Evolutionary conservation across 768 basidiomycete species (phyloP).

Genomic region (Lactarius tabidus): DNA sequence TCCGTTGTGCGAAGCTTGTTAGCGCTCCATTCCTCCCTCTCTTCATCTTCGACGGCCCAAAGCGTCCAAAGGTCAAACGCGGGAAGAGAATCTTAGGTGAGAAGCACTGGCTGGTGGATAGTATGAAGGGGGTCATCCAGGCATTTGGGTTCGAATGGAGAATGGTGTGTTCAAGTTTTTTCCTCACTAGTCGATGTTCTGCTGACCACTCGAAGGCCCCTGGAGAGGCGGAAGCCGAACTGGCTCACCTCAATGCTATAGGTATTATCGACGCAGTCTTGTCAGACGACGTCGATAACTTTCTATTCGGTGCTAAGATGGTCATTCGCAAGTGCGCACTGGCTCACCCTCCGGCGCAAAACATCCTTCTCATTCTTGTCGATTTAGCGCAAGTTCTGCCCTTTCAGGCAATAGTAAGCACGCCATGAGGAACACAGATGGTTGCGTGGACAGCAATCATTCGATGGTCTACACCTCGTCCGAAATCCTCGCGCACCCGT

Average conservation of each 20-base stretch:
- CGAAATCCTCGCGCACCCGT: conserved; percentile 42
- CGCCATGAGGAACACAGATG: conserved; percentile 58
- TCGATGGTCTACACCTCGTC: too few relatives aligned
- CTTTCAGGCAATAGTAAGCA: conserved; percentile 62
- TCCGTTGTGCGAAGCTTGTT: conserved; percentile 76
- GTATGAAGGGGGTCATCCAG: conserved; percentile 74
- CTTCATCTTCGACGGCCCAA: too few relatives aligned
- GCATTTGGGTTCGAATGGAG: conserved; percentile 82
- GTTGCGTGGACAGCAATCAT: conserved; percentile 70
- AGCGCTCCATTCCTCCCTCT: too few relatives aligned
- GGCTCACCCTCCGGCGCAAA: too few relatives aligned
- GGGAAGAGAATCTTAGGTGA: conserved; percentile 65
- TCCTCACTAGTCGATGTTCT: conserved; percentile 12
- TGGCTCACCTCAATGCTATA: too few relatives aligned
- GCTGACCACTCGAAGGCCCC: conserved; percentile 58
- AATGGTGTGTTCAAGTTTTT: conserved; percentile 29
- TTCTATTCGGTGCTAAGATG: too few relatives aligned
- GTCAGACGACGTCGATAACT: too few relatives aligned
- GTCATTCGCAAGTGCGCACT: too few relatives aligned
- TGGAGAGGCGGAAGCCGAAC: conserved; percentile 92
- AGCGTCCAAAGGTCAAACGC: conserved; percentile 76
- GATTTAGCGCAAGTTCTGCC: too few relatives aligned
- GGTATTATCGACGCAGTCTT: too few relatives aligned
- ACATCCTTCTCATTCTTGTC: too few relatives aligned
- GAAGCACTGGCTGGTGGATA: conserved; percentile 60